Evolutionary conservation across 2,329 filamentous ascomycete genomes (phyloP).

Genomic region (Zelopaecilomyces penicillatus): DNA sequence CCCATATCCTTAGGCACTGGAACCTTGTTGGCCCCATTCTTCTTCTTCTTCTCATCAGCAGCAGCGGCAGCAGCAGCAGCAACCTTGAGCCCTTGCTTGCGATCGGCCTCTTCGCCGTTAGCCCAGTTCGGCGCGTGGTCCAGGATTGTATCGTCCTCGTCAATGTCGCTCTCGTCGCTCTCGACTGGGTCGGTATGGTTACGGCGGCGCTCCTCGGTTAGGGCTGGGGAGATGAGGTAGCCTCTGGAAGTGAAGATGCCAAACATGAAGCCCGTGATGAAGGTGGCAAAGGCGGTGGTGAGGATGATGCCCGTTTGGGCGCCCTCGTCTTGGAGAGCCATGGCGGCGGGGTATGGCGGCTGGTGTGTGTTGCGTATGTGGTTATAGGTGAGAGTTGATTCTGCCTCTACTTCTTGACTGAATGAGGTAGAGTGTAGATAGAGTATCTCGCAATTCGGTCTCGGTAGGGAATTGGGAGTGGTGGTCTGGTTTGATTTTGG

Average conservation of each 20-base stretch:
- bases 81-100: conserved; percentile 44
- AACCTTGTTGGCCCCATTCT: conserved; percentile 10
- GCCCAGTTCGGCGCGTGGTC: conserved; percentile 62
- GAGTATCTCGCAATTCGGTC: too few species aligned
- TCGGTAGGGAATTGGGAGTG: too few species aligned
- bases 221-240: conserved; percentile 48
- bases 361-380: too few species aligned
- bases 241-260: conserved; percentile 63
- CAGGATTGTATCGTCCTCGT: conserved; percentile 49
- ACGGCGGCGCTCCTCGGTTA: conserved; percentile 48
- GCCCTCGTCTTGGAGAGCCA: conserved; percentile 27
- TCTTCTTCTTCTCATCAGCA: conserved; percentile 35
- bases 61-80: conserved; percentile 15
- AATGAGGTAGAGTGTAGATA: too few species aligned
- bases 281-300: conserved; percentile 64
- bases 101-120: conserved; percentile 52
- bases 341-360: conserved; percentile 9
- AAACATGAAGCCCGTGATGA: conserved; percentile 71
- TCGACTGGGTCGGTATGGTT: conserved; percentile 53
- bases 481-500: too few species aligned
- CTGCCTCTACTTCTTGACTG: too few species aligned
- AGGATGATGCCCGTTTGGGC: conserved; percentile 53
- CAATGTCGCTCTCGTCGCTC: conserved; percentile 60
- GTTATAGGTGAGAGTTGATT: too few species aligned
- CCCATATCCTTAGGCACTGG: conserved; percentile 29